phyloP scores from a whole-genome alignment of 805 yeast species.

The Candida peoriensis region DNA sequence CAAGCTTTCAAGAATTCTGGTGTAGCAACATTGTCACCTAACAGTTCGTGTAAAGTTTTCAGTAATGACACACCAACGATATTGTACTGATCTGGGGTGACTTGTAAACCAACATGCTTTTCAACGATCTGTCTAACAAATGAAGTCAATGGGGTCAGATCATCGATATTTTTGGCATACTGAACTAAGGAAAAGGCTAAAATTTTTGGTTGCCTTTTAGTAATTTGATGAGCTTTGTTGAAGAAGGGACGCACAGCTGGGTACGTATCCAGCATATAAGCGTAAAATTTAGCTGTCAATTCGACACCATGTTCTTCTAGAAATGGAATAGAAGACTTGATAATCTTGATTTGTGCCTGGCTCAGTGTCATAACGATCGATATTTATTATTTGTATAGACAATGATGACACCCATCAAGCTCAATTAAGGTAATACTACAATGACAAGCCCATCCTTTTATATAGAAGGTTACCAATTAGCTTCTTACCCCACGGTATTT shows the following conservation, averaged over 20 bases:
- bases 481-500: no score
- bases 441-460: no score
- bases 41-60: slow-evolving; percentile 44
- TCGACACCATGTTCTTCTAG: slow-evolving; percentile 50
- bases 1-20: slow-evolving; percentile 56
- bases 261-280: slow-evolving; percentile 45
- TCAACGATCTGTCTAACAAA: slow-evolving; percentile 56
- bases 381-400: no score
- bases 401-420: no score
- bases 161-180: slow-evolving; percentile 61
- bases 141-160: slow-evolving; percentile 44
- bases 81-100: slow-evolving; percentile 60
- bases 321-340: slow-evolving; percentile 50
- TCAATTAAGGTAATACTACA: no score
- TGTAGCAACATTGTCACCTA: slow-evolving; percentile 61
- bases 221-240: slow-evolving; percentile 52
- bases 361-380: slow-evolving; percentile 28
- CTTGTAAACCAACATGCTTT: slow-evolving; percentile 63
- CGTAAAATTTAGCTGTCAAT: slow-evolving; percentile 51
- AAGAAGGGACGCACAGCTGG: slow-evolving; percentile 57
- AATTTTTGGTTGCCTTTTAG: slow-evolving; percentile 55
- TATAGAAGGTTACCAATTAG: no score
- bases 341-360: slow-evolving; percentile 27
- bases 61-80: slow-evolving; percentile 58
- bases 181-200: slow-evolving; percentile 56